phyloP scores from a whole-genome alignment of 805 yeast species.

The Saccharomycopsis sp. region DNA sequence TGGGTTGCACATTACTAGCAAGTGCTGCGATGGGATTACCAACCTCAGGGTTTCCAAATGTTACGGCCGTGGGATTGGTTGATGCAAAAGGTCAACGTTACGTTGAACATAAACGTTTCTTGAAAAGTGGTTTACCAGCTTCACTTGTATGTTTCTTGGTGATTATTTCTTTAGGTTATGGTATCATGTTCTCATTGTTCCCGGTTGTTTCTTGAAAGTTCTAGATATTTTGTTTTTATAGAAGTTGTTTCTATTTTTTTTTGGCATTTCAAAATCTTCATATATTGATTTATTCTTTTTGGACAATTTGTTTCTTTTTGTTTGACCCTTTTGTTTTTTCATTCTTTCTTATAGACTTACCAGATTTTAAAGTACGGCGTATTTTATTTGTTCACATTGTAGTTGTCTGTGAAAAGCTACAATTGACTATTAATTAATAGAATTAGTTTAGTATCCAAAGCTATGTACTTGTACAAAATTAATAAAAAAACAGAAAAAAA shows the following conservation, averaged over 20 bases:
- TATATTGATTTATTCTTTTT: no score
- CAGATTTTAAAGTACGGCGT: not conserved
- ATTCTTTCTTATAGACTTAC: no score
- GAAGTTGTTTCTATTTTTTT: not conserved
- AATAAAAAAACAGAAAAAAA: no score
- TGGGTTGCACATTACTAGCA: slow-evolving; percentile 56
- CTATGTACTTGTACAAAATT: no score
- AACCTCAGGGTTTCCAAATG: slow-evolving; percentile 96
- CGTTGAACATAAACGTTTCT: slow-evolving; percentile 77
- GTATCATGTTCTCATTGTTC: slow-evolving; percentile 37
- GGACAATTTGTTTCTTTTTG: not conserved
- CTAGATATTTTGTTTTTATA: not conserved
- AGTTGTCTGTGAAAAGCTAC: no score
- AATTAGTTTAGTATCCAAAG: no score
- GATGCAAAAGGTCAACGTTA: slow-evolving; percentile 90
- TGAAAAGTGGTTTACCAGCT: slow-evolving; percentile 83
- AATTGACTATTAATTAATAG: no score
- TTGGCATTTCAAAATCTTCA: not conserved
- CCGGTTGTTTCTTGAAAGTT: not conserved
- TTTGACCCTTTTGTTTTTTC: not conserved
- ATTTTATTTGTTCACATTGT: no score
- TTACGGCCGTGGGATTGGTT: slow-evolving; percentile 89
- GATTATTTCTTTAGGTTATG: slow-evolving; percentile 70
- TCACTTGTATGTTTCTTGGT: slow-evolving; percentile 64
- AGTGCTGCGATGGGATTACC: slow-evolving; percentile 97